Evolutionary conservation across 768 basidiomycete genomes (phyloP).

Genomic region (Holtermanniella nyarrowii): DNA sequence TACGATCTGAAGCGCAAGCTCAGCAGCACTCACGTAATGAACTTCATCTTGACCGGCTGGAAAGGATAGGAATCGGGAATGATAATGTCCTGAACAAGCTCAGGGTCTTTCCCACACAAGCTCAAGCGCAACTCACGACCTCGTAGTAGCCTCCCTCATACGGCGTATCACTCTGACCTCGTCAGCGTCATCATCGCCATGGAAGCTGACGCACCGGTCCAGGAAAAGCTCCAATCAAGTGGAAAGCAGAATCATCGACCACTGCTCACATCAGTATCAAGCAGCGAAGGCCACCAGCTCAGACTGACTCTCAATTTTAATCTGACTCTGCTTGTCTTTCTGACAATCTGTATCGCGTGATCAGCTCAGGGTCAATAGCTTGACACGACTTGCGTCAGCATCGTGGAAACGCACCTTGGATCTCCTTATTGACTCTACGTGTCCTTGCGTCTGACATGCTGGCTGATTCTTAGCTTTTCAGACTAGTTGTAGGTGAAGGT

Average conservation of each 20-base stretch:
- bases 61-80: conserved; percentile 65
- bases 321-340: conserved; percentile 82
- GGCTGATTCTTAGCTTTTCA: no score
- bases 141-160: conserved; percentile 86
- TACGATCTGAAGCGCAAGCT: neutral
- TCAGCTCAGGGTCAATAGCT: neutral
- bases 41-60: conserved; percentile 96
- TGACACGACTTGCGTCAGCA: neutral
- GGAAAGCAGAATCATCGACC: conserved; percentile 79
- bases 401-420: conserved; percentile 56
- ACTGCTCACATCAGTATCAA: conserved; percentile 41
- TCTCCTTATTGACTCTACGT: conserved; percentile 88
- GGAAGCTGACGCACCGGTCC: conserved; percentile 51
- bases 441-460: conserved; percentile 72
- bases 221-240: conserved; percentile 79
- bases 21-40: conserved; percentile 55
- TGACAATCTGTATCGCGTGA: conserved; percentile 64
- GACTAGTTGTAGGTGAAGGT: no score
- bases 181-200: neutral
- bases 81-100: conserved; percentile 60
- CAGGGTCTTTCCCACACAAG: conserved; percentile 1
- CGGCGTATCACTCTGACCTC: conserved; percentile 54
- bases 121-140: conserved; percentile 53
- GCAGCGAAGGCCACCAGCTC: neutral
- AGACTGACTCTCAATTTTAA: conserved; percentile 55